A percentile compares a stretch with the other conserved stretches of the same genome.
phyloP scores from a whole-genome alignment of 1,284 basidiomycete genomes.

The Lentinula novae-zelandiae region DNA sequence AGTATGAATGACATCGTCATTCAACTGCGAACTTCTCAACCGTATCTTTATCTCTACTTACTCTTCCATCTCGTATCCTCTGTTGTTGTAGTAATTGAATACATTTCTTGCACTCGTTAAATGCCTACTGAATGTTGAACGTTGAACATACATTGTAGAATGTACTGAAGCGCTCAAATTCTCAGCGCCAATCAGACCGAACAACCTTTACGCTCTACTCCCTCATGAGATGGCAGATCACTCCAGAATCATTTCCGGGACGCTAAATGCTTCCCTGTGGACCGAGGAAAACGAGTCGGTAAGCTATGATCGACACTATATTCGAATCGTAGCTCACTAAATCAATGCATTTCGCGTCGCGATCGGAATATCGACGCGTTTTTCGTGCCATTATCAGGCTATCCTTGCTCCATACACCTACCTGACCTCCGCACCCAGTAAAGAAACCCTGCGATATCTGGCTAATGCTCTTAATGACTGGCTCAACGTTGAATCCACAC shows the following conservation, averaged over 20 bases:
- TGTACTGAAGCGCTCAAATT: background rate
- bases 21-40: no score
- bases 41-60: conserved; percentile 3
- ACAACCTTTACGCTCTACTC: background rate
- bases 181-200: background rate
- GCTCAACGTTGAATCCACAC: conserved; percentile 77
- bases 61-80: background rate
- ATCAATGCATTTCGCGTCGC: no score
- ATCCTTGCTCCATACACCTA: conserved; percentile 90
- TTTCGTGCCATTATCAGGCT: conserved; percentile 31
- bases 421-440: conserved; percentile 85
- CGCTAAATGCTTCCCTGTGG: conserved; percentile 18
- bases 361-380: no score
- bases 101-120: no score
- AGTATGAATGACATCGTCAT: no score
- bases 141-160: no score
- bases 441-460: conserved; percentile 87
- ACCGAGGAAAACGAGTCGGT: conserved; percentile 24
- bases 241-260: background rate
- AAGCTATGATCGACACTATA: conserved; percentile 3
- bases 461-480: conserved; percentile 94
- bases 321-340: background rate
- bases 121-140: no score
- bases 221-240: background rate
- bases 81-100: background rate